These are phyloP conservation scores for Botrytis sinoallii DNA, from an alignment of 2,329 filamentous ascomycete species.

Conservation along the genomic window DNA sequence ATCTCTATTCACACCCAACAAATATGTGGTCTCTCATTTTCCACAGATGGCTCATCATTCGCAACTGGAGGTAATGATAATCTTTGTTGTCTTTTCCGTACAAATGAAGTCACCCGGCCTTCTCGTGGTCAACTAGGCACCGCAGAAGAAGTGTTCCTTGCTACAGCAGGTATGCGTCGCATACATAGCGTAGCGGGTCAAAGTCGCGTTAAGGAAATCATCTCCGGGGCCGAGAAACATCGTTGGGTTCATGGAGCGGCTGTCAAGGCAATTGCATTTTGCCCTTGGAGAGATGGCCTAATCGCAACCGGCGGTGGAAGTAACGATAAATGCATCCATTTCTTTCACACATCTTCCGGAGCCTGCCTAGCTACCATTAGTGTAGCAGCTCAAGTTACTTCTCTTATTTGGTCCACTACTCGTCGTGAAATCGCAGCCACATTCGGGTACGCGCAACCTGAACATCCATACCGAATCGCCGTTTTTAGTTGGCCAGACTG, in stretches of 20 bases:
- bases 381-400: slow-evolving; percentile 89
- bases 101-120: slow-evolving; percentile 27
- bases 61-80: slow-evolving; percentile 94
- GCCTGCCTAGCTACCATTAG: slow-evolving; percentile 84
- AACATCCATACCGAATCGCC: slow-evolving; percentile 84
- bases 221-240: slow-evolving; percentile 60
- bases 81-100: slow-evolving; percentile 74
- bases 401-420: slow-evolving; percentile 83
- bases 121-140: slow-evolving; percentile 19
- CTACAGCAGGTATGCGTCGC: slow-evolving; percentile 34
- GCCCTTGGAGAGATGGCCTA: slow-evolving; percentile 85
- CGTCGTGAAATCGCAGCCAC: slow-evolving; percentile 87
- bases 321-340: slow-evolving; percentile 93
- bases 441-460: slow-evolving; percentile 88
- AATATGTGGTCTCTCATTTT: slow-evolving; percentile 91
- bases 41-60: slow-evolving; percentile 69
- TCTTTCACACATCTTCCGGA: slow-evolving; percentile 84
- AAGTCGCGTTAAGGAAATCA: slow-evolving; percentile 46
- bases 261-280: slow-evolving; percentile 95
- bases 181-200: slow-evolving; percentile 37
- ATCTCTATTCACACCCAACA: slow-evolving; percentile 82
- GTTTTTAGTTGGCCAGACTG: slow-evolving; percentile 95
- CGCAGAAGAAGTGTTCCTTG: slow-evolving; percentile 26
- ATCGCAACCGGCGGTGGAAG: slow-evolving; percentile 90
- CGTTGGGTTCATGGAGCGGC: slow-evolving; percentile 79